A percentile compares a stretch with the other conserved stretches of the same genome.
Evolutionary conservation across 2,329 filamentous ascomycete species (phyloP).

Genomic region (Aspergillus sojae): DNA sequence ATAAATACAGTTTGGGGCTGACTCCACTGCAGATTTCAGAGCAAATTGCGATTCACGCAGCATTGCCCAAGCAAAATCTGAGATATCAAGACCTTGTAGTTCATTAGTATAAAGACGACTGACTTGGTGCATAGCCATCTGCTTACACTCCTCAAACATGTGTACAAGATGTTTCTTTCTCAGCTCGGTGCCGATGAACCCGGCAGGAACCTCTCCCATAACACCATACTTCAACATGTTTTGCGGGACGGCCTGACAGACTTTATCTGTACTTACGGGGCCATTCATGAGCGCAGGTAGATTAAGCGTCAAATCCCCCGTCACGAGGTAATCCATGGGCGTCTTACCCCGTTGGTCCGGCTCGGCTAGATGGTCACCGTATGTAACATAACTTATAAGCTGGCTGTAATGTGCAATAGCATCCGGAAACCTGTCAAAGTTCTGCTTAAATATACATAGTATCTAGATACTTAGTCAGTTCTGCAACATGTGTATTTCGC

Average conservation of each 20-base stretch:
- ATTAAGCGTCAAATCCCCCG: accelerated
- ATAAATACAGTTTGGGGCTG: background rate
- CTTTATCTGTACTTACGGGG: background rate
- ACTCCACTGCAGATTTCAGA: background rate
- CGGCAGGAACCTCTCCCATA: background rate
- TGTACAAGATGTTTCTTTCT: background rate
- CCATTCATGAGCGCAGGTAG: accelerated
- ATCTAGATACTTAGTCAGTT: background rate
- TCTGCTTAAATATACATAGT: background rate
- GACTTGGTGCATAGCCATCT: background rate
- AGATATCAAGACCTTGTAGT: background rate
- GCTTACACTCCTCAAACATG: background rate
- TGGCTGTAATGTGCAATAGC: background rate
- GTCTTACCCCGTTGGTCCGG: background rate
- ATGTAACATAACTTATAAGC: background rate
- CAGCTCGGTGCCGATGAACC: background rate
- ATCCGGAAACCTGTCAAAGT: background rate
- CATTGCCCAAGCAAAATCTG: background rate
- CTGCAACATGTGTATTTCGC: background rate
- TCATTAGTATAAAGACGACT: background rate
- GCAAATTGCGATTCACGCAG: background rate
- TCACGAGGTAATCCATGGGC: background rate
- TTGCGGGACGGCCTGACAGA: background rate
- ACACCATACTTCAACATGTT: background rate
- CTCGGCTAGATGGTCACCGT: background rate